These are phyloP conservation scores for Anastatica hierochuntica DNA, from an alignment of 345 rosid species.

Conservation along the genomic window DNA sequence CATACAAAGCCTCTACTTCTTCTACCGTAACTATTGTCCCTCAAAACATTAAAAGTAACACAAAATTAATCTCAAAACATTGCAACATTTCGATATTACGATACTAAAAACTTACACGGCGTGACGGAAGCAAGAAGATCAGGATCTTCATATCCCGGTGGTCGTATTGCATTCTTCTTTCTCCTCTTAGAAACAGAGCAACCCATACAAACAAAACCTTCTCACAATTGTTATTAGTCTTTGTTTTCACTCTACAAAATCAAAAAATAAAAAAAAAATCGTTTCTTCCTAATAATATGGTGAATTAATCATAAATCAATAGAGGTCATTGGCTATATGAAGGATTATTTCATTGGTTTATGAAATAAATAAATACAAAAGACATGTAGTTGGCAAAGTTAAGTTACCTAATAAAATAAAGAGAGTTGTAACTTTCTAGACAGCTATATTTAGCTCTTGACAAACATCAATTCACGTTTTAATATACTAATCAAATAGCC, in stretches of 20 bases:
- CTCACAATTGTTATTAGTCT: slow-evolving; percentile 1
- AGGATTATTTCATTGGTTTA: slow-evolving; percentile 5
- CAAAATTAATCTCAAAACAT: not conserved
- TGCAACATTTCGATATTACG: not conserved
- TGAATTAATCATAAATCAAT: not conserved
- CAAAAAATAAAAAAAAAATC: not conserved
- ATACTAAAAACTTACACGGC: slow-evolving; percentile 3
- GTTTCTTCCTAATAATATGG: not conserved
- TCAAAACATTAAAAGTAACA: not conserved
- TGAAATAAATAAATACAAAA: slow-evolving; percentile 2
- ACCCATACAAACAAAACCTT: slow-evolving; percentile 13
- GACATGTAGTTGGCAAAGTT: slow-evolving; percentile 6
- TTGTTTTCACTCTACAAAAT: slow-evolving; percentile 5
- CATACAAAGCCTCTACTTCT: slow-evolving; percentile 76
- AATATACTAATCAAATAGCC: not conserved
- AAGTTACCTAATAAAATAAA: slow-evolving; percentile 4
- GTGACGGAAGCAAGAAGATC: slow-evolving; percentile 22
- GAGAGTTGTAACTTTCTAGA: slow-evolving; percentile 17
- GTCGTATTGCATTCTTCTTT: slow-evolving; percentile 14
- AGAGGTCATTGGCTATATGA: slow-evolving; percentile 4
- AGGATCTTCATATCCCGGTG: slow-evolving; percentile 26
- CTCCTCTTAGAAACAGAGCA: slow-evolving; percentile 20
- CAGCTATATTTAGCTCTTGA: too few relatives aligned
- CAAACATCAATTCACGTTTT: not conserved
- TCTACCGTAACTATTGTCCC: slow-evolving; percentile 47